These are phyloP conservation scores for Dissophora ornata DNA, from an alignment of 192 early-diverging fungal genomes.

Conservation along the genomic window DNA sequence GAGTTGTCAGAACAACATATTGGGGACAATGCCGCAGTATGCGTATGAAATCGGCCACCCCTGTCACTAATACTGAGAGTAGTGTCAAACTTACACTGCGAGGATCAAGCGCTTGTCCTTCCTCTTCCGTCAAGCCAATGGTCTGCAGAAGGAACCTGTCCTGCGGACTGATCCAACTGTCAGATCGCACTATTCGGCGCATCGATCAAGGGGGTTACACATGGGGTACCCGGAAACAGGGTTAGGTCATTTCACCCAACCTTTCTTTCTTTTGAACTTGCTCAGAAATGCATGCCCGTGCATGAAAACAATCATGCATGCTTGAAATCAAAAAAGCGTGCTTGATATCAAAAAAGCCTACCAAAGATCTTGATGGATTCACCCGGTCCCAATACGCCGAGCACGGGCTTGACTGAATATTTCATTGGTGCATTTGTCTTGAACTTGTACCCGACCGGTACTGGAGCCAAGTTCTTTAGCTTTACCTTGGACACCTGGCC, in stretches of 20 bases:
- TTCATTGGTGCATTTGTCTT: conserved; percentile 59
- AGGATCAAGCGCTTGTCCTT: conserved; percentile 18
- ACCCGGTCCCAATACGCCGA: conserved; percentile 45
- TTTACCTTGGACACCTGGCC: conserved; percentile 42
- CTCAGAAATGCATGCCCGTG: too few species aligned
- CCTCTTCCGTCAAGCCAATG: conserved; percentile 24
- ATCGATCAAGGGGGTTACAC: too few species aligned
- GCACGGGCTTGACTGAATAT: conserved; percentile 59
- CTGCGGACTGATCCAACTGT: conserved; percentile 52
- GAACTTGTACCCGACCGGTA: conserved; percentile 49
- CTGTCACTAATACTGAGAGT: too few species aligned
- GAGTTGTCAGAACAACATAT: conserved; percentile 1
- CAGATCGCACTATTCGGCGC: conserved; percentile 50
- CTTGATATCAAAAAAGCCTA: too few species aligned
- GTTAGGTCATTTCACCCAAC: too few species aligned
- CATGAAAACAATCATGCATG: too few species aligned
- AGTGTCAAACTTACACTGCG: conserved; percentile 15
- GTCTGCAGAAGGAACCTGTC: conserved; percentile 56
- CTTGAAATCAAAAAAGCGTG: too few species aligned
- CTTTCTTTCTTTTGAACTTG: too few species aligned
- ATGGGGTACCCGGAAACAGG: too few species aligned
- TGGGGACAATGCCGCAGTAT: too few species aligned
- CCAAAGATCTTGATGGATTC: conserved; percentile 53
- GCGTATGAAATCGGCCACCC: too few species aligned
- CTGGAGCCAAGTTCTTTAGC: conserved; percentile 22